Evolutionary conservation across 176 grass and related monocot species (phyloP).

Genomic region (Carex cristatella): DNA sequence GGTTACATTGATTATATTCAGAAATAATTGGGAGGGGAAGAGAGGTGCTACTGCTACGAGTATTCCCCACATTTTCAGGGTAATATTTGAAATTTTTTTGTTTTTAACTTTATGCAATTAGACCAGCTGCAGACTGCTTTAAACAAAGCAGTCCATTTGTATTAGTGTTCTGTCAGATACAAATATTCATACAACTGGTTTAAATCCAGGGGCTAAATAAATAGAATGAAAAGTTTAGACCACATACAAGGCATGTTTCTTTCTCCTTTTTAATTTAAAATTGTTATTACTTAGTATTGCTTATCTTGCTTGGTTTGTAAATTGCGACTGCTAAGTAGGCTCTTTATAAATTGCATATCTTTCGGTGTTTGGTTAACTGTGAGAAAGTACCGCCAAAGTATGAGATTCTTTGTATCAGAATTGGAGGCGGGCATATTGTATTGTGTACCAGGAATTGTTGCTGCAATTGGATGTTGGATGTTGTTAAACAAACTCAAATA

Average conservation of each 20-base stretch:
- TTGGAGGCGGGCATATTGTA: not conserved
- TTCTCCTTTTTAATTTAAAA: not conserved
- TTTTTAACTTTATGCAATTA: not conserved
- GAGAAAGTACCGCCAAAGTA: not conserved
- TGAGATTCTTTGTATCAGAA: not conserved
- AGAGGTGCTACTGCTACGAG: not conserved
- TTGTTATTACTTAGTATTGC: not conserved
- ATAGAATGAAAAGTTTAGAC: not conserved
- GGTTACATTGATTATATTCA: not conserved
- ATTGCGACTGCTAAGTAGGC: not conserved
- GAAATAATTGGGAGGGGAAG: not conserved
- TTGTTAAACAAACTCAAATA: not conserved
- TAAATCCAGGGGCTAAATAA: not conserved
- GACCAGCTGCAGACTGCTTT: not conserved
- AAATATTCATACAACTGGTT: not conserved
- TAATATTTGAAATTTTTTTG: not conserved
- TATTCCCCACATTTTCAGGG: not conserved
- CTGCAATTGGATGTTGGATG: not conserved
- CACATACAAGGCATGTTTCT: not conserved
- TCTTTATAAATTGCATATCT: not conserved
- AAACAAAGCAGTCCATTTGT: not conserved
- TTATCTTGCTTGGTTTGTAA: not conserved
- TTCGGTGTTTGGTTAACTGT: not conserved
- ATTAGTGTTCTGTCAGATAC: not conserved
- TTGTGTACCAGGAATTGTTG: not conserved